These are phyloP conservation scores for Chamaenerion angustifolium DNA, from an alignment of 345 rosid genomes.

Conservation along the genomic window DNA sequence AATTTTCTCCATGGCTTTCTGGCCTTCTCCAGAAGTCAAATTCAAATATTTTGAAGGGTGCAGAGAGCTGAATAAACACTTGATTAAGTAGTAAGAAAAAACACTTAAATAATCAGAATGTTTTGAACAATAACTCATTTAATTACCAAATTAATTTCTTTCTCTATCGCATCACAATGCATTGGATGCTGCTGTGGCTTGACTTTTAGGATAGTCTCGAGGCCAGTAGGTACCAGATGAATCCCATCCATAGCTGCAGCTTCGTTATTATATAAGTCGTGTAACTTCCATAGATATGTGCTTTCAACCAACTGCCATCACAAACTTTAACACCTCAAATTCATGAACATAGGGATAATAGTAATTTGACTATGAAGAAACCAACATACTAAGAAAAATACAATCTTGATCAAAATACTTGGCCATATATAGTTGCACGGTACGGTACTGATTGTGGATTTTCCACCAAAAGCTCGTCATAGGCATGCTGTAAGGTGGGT, in stretches of 20 bases:
- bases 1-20: constrained; percentile 44
- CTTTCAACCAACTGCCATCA: constrained; percentile 61
- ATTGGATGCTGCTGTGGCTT: constrained; percentile 57
- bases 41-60: constrained; percentile 78
- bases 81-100: constrained; percentile 27
- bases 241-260: constrained; percentile 36
- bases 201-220: constrained; percentile 32
- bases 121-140: constrained; percentile 4
- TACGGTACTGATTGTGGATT: constrained; percentile 71
- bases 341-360: too few species aligned
- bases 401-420: constrained; percentile 27
- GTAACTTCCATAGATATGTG: constrained; percentile 49
- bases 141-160: constrained; percentile 65
- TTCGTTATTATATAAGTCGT: constrained; percentile 43
- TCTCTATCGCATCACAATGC: constrained; percentile 65
- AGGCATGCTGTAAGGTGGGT: constrained; percentile 86
- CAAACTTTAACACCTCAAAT: too few species aligned
- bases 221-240: constrained; percentile 53
- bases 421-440: constrained; percentile 68
- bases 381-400: too few species aligned
- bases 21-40: constrained; percentile 94
- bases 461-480: constrained; percentile 63
- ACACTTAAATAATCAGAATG: constrained; percentile 10
- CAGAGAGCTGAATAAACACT: constrained; percentile 67
- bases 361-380: too few species aligned